These are phyloP conservation scores for Ganoderma sp. DNA, from an alignment of 1,284 basidiomycete genomes.

Conservation along the genomic window DNA sequence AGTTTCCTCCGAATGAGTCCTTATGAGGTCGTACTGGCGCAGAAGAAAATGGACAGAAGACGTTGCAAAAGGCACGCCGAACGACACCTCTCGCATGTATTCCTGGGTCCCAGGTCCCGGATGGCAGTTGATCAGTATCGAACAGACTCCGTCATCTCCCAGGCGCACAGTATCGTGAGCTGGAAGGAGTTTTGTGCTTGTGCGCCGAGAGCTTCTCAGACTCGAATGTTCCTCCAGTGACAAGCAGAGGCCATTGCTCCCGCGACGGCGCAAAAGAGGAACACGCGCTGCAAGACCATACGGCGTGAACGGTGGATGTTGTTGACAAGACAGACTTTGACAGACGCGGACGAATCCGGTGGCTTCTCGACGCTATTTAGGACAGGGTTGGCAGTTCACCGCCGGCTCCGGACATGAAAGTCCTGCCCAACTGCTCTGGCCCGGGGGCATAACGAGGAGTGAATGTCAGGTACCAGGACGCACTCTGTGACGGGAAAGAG, in stretches of 20 bases:
- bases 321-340: slow-evolving; percentile 19
- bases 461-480: slow-evolving; percentile 25
- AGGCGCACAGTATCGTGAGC: neutral
- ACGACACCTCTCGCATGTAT: neutral
- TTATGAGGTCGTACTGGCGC: slow-evolving; percentile 20
- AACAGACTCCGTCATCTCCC: neutral
- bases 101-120: neutral
- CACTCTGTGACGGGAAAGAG: slow-evolving; percentile 5
- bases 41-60: slow-evolving; percentile 13
- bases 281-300: slow-evolving; percentile 19
- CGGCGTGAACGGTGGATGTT: slow-evolving; percentile 18
- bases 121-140: slow-evolving; percentile 18
- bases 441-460: neutral
- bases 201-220: slow-evolving; percentile 13
- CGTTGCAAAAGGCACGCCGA: neutral
- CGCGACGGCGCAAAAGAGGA: slow-evolving; percentile 8
- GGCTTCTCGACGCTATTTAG: neutral
- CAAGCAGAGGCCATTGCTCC: slow-evolving; percentile 2
- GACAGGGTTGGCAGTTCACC: slow-evolving; percentile 7
- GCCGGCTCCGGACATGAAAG: slow-evolving; percentile 23
- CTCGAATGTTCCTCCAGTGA: neutral
- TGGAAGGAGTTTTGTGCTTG: neutral
- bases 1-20: slow-evolving; percentile 13
- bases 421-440: neutral
- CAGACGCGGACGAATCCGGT: slow-evolving; percentile 17